Evolutionary conservation across 768 basidiomycete genomes (phyloP).

Genomic region (Steccherinum ochraceum): DNA sequence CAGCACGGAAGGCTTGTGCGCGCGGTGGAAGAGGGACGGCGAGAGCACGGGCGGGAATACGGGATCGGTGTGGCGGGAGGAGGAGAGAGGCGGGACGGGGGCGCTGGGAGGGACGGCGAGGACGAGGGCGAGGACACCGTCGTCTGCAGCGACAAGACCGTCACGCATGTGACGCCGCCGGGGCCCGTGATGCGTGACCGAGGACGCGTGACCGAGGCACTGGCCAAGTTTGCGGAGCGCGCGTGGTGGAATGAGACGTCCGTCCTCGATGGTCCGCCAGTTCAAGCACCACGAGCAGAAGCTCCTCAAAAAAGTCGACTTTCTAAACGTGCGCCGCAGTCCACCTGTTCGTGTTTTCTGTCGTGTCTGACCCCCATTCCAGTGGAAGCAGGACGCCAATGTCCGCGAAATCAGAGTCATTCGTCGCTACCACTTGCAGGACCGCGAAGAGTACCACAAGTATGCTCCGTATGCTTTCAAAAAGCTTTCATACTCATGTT

Average conservation of each 20-base stretch:
- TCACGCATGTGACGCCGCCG: background rate
- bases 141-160: background rate
- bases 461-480: slow-evolving; percentile 23
- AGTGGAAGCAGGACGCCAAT: slow-evolving; percentile 97
- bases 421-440: slow-evolving; percentile 92
- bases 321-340: slow-evolving; percentile 85
- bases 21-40: background rate
- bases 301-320: slow-evolving; percentile 94
- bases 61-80: background rate
- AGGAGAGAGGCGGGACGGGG: background rate
- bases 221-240: too few relatives aligned
- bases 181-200: background rate
- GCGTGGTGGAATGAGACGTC: too few relatives aligned
- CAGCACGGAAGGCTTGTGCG: background rate
- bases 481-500: background rate
- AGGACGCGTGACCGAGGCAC: background rate
- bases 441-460: slow-evolving; percentile 94
- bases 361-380: slow-evolving; percentile 5
- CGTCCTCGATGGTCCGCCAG: slow-evolving; percentile 87
- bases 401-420: slow-evolving; percentile 89
- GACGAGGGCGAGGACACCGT: slow-evolving; percentile 1
- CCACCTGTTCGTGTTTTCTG: too few relatives aligned
- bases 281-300: slow-evolving; percentile 96
- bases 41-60: background rate
- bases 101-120: slow-evolving; percentile 1